Conservation (phyloP, 2,329 filamentous ascomycete species). For the Tolypocladium ophioglossoides region DNA sequence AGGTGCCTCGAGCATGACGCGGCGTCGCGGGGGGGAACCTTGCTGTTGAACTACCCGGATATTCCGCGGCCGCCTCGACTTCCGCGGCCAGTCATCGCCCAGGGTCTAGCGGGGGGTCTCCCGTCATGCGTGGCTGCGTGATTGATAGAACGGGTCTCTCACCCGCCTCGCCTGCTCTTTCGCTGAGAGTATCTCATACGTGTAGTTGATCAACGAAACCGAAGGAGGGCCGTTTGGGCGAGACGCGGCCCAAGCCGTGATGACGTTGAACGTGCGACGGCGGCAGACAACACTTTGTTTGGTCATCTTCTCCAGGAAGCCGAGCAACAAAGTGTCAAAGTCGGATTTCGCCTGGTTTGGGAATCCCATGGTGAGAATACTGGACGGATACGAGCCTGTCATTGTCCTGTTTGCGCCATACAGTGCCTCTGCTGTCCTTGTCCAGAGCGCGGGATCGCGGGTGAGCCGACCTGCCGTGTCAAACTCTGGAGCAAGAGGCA, state of each 20-base stretch:
- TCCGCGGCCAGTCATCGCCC: slow-evolving; percentile 18
- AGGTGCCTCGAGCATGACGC: slow-evolving; percentile 35
- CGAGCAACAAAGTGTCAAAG: slow-evolving; percentile 3
- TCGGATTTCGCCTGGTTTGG: slow-evolving; percentile 6
- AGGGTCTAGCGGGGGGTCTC: slow-evolving; percentile 23
- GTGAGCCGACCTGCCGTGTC: slow-evolving; percentile 34
- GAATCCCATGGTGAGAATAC: slow-evolving; percentile 19
- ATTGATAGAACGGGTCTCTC: slow-evolving; percentile 24
- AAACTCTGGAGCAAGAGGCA: slow-evolving; percentile 27
- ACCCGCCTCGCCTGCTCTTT: slow-evolving; percentile 24
- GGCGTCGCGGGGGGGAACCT: slow-evolving; percentile 23
- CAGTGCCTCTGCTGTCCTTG: slow-evolving; percentile 17
- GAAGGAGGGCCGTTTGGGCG: slow-evolving; percentile 7
- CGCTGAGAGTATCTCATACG: slow-evolving; percentile 23
- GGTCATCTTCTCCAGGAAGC: neutral
- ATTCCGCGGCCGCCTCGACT: no score
- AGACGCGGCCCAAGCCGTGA: neutral
- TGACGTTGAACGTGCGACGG: neutral
- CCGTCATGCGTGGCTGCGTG: slow-evolving; percentile 18
- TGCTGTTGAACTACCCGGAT: slow-evolving; percentile 33
- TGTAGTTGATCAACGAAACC: slow-evolving; percentile 16
- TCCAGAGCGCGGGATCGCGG: slow-evolving; percentile 23
- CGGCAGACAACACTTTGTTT: neutral
- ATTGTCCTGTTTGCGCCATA: slow-evolving; percentile 23
- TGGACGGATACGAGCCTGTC: slow-evolving; percentile 15